Conservation (phyloP, 1,139 yeast genomes). For the Pichia cactophila region DNA sequence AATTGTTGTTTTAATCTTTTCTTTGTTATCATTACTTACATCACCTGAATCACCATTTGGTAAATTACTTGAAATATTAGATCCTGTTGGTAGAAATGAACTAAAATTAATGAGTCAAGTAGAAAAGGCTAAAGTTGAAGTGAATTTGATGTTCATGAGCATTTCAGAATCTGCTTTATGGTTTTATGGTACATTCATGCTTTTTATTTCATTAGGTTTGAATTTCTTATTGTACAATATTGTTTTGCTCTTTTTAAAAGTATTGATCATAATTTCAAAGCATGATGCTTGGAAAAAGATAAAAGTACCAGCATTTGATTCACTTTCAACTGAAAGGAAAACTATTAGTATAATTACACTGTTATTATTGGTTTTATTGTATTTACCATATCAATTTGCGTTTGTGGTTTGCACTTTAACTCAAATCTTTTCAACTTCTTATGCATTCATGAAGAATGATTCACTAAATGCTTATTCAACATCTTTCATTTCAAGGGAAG, state of each 20-base stretch:
- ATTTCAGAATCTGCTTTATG: slow-evolving; percentile 50
- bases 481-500: background rate
- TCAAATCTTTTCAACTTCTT: slow-evolving; percentile 31
- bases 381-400: slow-evolving; percentile 76
- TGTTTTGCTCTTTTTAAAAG: slow-evolving; percentile 2
- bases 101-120: slow-evolving; percentile 30
- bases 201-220: slow-evolving; percentile 44
- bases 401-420: slow-evolving; percentile 50
- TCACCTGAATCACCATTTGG: slow-evolving; percentile 22
- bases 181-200: slow-evolving; percentile 53
- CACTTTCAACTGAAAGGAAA: slow-evolving; percentile 11
- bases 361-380: slow-evolving; percentile 41
- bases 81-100: slow-evolving; percentile 40
- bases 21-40: slow-evolving; percentile 33
- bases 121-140: slow-evolving; percentile 22
- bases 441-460: slow-evolving; percentile 2
- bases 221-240: slow-evolving; percentile 25
- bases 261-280: slow-evolving; percentile 1
- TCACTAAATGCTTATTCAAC: slow-evolving; percentile 10
- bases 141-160: slow-evolving; percentile 54
- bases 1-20: slow-evolving; percentile 20
- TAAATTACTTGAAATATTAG: slow-evolving; percentile 36
- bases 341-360: slow-evolving; percentile 33
- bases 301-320: slow-evolving; percentile 3
- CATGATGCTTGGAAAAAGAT: slow-evolving; percentile 4